phyloP scores from a whole-genome alignment of 2,329 filamentous ascomycete species.

The Diplocarpon mali region DNA sequence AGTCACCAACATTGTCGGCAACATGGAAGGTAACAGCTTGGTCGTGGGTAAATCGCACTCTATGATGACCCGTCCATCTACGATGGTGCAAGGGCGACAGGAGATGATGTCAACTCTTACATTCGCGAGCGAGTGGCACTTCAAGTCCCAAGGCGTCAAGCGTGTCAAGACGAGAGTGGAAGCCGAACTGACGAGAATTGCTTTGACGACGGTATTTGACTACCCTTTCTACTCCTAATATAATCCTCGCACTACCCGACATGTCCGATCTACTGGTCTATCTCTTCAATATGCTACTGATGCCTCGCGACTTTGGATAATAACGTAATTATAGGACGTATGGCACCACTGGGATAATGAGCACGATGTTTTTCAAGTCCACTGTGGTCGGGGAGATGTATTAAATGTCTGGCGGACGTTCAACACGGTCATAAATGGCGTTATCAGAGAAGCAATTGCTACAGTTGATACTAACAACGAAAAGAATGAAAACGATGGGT shows the following conservation, averaged over 20 bases:
- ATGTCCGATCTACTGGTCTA: too few species aligned
- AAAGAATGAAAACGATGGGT: conserved; percentile 4
- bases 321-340: not conserved
- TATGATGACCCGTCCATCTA: not conserved
- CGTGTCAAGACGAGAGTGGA: conserved; percentile 15
- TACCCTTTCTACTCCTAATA: not conserved
- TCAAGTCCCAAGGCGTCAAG: conserved; percentile 16
- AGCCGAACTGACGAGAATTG: conserved; percentile 2
- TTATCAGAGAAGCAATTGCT: conserved; percentile 14
- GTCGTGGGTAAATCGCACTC: not conserved
- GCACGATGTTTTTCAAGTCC: conserved; percentile 6
- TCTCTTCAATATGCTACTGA: not conserved
- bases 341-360: conserved; percentile 3
- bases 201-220: conserved; percentile 7
- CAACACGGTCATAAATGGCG: conserved; percentile 4
- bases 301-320: not conserved
- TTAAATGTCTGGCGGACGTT: conserved; percentile 8
- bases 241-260: not conserved
- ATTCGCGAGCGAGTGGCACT: conserved; percentile 18
- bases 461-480: not conserved
- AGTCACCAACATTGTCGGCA: not conserved
- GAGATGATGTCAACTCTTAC: not conserved
- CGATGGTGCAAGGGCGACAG: not conserved
- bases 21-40: not conserved
- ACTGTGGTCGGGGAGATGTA: conserved; percentile 3